Evolutionary conservation across 2,329 filamentous ascomycete species (phyloP), one percentile per base, ranked within the genome.

Genomic region (Epichloe typhina): DNA sequence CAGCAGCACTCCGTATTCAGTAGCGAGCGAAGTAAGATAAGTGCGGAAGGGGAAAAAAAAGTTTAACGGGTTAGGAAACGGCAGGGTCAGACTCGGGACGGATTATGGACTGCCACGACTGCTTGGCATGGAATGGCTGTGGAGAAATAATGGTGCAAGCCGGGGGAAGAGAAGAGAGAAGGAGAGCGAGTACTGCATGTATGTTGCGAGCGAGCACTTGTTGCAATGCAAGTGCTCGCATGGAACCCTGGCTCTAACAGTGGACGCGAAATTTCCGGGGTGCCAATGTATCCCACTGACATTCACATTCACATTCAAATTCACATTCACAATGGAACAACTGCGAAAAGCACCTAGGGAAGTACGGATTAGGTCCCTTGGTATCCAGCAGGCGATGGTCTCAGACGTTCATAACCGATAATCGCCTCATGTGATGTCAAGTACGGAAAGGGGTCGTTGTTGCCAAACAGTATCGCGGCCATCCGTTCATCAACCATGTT

Each of bases 61-160:
- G 17, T 1, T 26, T 11, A 19, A 43, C 19, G 38, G 21, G 31
- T 9, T 3, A 26, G 23, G 37, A 5, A 38, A 31, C 40, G 9
- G 31, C 37, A 42, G 31, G 12, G 15, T 15, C 31, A 49, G 33
- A 6, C 12, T 31, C 41, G 41, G 15, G 35, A 50, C 19, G 26
- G 42, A 33, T 35, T 26, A 37, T 7, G 36, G 33, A 45, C 7
- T 26, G 23, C 23, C 23, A 36, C 23, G 6, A 26, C 23, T 45
- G 41, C n/a, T 33, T 50, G 48, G 17, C 48, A 40, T n/a, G 41
- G 41, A 46, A 45, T 39, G 17, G 35, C 47, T 36, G 47, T 49
- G 47, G 47, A 43, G 47, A 49, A 43, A 38, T 49, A 5, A 33
- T 19, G 39, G 39, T 47, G 45, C 46, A 41, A 48, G 26, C 47